Percentiles rank a stretch among this genome's conserved stretches.
Conservation (phyloP, 2,329 filamentous ascomycete species). For the Clonostachys chloroleuca region DNA sequence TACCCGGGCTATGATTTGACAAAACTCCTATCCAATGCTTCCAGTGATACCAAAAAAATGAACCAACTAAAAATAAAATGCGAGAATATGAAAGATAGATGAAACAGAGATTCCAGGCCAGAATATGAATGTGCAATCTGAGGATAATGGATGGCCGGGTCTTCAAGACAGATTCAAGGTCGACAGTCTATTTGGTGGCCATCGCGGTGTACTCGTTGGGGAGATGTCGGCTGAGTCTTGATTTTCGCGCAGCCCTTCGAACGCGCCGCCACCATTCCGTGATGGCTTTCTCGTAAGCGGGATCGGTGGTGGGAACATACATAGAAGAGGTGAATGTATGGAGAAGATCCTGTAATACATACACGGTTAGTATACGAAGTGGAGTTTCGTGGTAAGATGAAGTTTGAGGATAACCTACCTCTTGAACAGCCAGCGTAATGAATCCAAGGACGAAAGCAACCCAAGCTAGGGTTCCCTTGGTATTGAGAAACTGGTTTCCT, state of each 20-base stretch:
- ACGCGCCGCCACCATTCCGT: conserved; percentile 27
- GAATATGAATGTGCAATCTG: too few relatives aligned
- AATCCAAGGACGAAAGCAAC: conserved; percentile 31
- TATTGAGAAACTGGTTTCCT: conserved; percentile 30
- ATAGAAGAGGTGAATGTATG: conserved; percentile 15
- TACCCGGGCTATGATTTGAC: too few relatives aligned
- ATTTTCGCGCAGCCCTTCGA: conserved; percentile 24
- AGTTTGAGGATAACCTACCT: conserved; percentile 16
- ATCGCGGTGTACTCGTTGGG: conserved; percentile 24
- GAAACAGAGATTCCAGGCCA: too few relatives aligned
- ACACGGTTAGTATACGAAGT: background rate
- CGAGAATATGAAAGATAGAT: too few relatives aligned
- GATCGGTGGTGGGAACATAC: conserved; percentile 16
- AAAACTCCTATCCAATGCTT: too few relatives aligned
- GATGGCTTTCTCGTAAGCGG: conserved; percentile 18
- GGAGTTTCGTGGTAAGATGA: background rate
- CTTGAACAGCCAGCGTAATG: conserved; percentile 25
- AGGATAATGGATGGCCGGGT: too few relatives aligned
- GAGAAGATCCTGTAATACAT: conserved; percentile 19
- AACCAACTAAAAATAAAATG: too few relatives aligned
- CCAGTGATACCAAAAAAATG: too few relatives aligned
- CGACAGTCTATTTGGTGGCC: conserved; percentile 6
- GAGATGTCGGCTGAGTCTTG: conserved; percentile 23
- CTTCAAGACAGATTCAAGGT: too few relatives aligned
- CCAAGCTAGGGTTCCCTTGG: conserved; percentile 28